Evolutionary conservation across 2,329 filamentous ascomycete genomes (phyloP).

Genomic region (Didymella glomerata): DNA sequence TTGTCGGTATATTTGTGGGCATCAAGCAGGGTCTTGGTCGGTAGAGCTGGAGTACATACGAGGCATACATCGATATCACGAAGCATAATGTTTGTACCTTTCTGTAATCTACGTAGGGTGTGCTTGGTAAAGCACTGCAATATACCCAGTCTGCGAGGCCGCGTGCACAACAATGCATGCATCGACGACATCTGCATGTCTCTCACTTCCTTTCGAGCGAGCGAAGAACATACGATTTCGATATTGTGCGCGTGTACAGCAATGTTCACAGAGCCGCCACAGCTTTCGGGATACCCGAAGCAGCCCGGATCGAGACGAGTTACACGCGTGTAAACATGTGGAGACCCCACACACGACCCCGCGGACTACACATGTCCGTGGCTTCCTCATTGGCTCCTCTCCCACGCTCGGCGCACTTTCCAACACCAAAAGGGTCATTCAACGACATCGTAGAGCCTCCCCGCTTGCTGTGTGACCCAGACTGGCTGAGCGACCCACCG

Average conservation of each 20-base stretch:
- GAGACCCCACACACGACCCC: slow-evolving; percentile 15
- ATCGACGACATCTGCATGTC: not conserved
- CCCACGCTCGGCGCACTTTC: not conserved
- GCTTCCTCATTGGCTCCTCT: slow-evolving; percentile 9
- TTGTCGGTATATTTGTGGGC: slow-evolving; percentile 50
- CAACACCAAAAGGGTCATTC: slow-evolving; percentile 1
- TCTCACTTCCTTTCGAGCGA: not conserved
- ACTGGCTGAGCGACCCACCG: not conserved
- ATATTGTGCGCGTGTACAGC: not conserved
- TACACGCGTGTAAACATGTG: slow-evolving; percentile 22
- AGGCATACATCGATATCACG: not conserved
- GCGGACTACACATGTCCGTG: slow-evolving; percentile 9
- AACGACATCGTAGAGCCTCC: slow-evolving; percentile 7
- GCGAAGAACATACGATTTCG: not conserved
- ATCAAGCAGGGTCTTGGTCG: slow-evolving; percentile 22
- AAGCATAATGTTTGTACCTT: slow-evolving; percentile 6
- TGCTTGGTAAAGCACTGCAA: not conserved
- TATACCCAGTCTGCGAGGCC: slow-evolving; percentile 1
- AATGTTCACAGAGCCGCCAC: not conserved
- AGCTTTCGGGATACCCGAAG: slow-evolving; percentile 17
- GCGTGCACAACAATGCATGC: not conserved
- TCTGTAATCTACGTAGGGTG: not conserved
- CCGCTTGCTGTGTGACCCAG: slow-evolving; percentile 8
- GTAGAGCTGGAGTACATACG: slow-evolving; percentile 15
- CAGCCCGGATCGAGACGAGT: slow-evolving; percentile 18